Percentiles rank a stretch among this genome's conserved stretches.
These are phyloP conservation scores for Lipomyces lipofer DNA, from an alignment of 805 yeast genomes.

Conservation along the genomic window DNA sequence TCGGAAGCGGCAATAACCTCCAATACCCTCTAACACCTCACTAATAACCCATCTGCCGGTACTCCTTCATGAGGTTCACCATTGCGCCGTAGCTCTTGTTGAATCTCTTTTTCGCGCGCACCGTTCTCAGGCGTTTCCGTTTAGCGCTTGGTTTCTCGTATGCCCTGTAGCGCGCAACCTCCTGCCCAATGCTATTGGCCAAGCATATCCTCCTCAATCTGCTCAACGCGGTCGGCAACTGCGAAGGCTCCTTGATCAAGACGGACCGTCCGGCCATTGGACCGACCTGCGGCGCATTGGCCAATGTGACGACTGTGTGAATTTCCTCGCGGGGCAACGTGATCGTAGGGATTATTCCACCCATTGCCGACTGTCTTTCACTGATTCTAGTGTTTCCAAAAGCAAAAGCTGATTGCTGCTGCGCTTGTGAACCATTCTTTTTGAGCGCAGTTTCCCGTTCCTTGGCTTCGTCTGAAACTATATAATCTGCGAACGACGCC, in stretches of 20 bases:
- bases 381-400: too few relatives aligned
- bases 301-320: slow-evolving; percentile 15
- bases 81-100: slow-evolving; percentile 4
- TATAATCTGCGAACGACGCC: neutral
- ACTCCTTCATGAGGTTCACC: slow-evolving; percentile 7
- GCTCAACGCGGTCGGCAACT: neutral
- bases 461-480: neutral
- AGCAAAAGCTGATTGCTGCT: neutral
- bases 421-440: neutral
- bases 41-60: slow-evolving; percentile 24
- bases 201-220: neutral
- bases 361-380: neutral
- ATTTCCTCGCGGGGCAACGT: neutral
- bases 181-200: neutral
- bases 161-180: neutral
- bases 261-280: slow-evolving; percentile 17
- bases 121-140: slow-evolving; percentile 15
- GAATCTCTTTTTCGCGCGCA: slow-evolving; percentile 1
- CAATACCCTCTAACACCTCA: neutral
- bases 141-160: slow-evolving; percentile 20
- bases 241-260: slow-evolving; percentile 1
- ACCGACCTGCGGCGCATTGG: slow-evolving; percentile 15
- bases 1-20: too few relatives aligned
- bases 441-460: neutral
- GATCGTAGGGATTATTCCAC: neutral